phyloP scores from a whole-genome alignment of 176 grass and related monocot genomes.

The Hordeum marinum region DNA sequence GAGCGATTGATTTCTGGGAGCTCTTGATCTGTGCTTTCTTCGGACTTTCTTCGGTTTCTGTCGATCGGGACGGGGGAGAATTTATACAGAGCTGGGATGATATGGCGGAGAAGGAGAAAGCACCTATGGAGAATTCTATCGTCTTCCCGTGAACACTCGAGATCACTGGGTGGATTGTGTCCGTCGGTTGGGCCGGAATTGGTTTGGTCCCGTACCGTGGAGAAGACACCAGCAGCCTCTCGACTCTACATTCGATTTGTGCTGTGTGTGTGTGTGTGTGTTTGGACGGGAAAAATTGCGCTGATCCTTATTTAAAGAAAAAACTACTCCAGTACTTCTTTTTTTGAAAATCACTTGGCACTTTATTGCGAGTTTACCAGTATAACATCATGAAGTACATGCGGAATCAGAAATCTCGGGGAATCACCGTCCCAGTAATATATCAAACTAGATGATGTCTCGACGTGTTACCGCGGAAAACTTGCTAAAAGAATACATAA shows the following conservation, averaged over 20 bases:
- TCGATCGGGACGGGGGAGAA: background rate
- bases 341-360: too few species aligned
- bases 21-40: background rate
- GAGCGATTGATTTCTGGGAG: background rate
- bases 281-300: too few species aligned
- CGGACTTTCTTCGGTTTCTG: background rate
- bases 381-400: too few species aligned
- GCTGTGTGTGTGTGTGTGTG: background rate
- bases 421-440: too few species aligned
- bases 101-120: background rate
- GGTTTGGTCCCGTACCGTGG: background rate
- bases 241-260: background rate
- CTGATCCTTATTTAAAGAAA: too few species aligned
- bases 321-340: too few species aligned
- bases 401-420: too few species aligned
- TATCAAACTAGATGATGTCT: too few species aligned
- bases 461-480: too few species aligned
- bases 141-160: background rate
- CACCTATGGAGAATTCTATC: conserved; percentile 28
- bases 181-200: background rate
- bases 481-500: too few species aligned
- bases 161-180: background rate
- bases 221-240: background rate
- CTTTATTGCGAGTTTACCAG: too few species aligned
- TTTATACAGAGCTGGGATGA: conserved; percentile 1